These are phyloP conservation scores for Chaetomiaceae sp. DNA, from an alignment of 2,329 filamentous ascomycete species.

Conservation along the genomic window DNA sequence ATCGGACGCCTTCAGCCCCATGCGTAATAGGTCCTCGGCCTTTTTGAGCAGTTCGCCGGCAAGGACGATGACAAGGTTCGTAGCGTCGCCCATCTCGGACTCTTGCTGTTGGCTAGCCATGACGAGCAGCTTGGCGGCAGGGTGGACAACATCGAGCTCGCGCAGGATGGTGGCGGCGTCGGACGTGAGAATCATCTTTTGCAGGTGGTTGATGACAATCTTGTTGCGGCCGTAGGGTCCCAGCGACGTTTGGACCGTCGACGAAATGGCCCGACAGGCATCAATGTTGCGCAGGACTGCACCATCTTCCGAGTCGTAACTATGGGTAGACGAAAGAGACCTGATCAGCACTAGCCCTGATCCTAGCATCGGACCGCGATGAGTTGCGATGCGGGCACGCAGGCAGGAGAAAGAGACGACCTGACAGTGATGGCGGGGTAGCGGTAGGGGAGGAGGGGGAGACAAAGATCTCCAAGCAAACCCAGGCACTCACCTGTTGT, in stretches of 20 bases:
- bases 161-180: slow-evolving; percentile 96
- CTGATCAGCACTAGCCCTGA: slow-evolving; percentile 31
- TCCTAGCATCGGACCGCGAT: no score
- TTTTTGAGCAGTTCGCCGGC: slow-evolving; percentile 95
- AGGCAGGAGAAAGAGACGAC: no score
- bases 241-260: slow-evolving; percentile 93
- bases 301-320: slow-evolving; percentile 98
- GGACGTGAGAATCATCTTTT: slow-evolving; percentile 99
- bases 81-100: slow-evolving; percentile 97
- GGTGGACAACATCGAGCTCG: slow-evolving; percentile 97
- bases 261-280: slow-evolving; percentile 91
- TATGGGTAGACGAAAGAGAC: slow-evolving; percentile 38
- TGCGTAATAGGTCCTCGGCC: slow-evolving; percentile 90
- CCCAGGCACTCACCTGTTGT: slow-evolving; percentile 72
- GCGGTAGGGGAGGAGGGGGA: slow-evolving; percentile 5
- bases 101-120: slow-evolving; percentile 99
- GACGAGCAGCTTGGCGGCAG: slow-evolving; percentile 92
- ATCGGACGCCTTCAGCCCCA: slow-evolving; percentile 98
- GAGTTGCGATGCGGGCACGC: slow-evolving; percentile 6
- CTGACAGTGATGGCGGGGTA: slow-evolving; percentile 25
- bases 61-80: slow-evolving; percentile 93
- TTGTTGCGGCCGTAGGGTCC: slow-evolving; percentile 98
- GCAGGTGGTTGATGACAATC: slow-evolving; percentile 98
- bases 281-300: slow-evolving; percentile 98
- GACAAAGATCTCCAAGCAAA: background rate